Evolutionary conservation across 2,329 filamentous ascomycete genomes (phyloP).

Genomic region (Exophiala xenobiotica): DNA sequence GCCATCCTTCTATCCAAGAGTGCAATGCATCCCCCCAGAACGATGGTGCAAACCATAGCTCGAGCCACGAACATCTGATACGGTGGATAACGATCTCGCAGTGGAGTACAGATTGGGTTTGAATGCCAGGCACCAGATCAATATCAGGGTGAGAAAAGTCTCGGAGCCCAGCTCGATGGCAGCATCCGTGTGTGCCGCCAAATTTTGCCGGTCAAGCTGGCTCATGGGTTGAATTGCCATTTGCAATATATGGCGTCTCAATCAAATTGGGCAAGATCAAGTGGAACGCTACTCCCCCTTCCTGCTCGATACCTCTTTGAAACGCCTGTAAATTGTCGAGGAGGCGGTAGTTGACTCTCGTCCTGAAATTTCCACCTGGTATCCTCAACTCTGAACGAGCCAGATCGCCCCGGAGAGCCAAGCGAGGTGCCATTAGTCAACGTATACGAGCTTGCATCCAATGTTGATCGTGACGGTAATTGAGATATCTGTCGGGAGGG

Average conservation of each 20-base stretch:
- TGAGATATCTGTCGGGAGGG: constrained; percentile 46
- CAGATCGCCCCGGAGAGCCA: constrained; percentile 18
- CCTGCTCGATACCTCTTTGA: constrained; percentile 82
- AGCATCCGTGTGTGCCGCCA: too few relatives aligned
- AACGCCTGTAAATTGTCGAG: constrained; percentile 73
- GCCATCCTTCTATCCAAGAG: too few relatives aligned
- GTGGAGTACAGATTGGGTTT: too few relatives aligned
- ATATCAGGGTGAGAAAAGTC: too few relatives aligned
- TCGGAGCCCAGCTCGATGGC: background rate
- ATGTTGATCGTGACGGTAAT: constrained; percentile 55
- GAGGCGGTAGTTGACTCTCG: constrained; percentile 78
- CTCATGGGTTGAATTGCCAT: background rate
- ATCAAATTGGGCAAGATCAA: constrained; percentile 61
- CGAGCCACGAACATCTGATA: too few relatives aligned
- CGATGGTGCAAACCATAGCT: too few relatives aligned
- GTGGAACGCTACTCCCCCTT: constrained; percentile 86
- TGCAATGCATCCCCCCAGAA: too few relatives aligned
- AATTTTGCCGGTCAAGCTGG: too few relatives aligned
- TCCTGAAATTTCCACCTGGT: constrained; percentile 82
- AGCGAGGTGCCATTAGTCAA: constrained; percentile 59
- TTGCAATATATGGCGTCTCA: constrained; percentile 11
- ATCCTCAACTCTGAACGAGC: constrained; percentile 61
- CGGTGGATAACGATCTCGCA: too few relatives aligned
- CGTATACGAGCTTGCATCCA: constrained; percentile 76
- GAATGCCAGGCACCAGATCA: too few relatives aligned